phyloP scores from a whole-genome alignment of 2,329 filamentous ascomycete species.

The Botryosphaeria agaves region DNA sequence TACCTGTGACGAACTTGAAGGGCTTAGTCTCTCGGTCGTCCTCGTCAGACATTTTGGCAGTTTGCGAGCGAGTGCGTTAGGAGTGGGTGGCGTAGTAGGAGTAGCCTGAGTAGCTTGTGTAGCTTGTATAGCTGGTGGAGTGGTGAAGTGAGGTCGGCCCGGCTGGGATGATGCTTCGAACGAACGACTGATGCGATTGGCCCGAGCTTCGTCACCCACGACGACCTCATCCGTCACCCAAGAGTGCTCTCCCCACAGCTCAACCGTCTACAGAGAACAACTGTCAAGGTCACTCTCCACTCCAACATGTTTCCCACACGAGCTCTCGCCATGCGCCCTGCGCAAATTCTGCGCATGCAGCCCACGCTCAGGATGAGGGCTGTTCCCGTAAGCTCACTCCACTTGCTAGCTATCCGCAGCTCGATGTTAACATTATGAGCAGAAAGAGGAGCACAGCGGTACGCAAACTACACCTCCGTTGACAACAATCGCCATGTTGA shows the following conservation, averaged over 20 bases:
- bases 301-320: not conserved
- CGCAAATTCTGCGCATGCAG: slow-evolving; percentile 48
- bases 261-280: not conserved
- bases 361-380: slow-evolving; percentile 39
- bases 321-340: slow-evolving; percentile 42
- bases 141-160: slow-evolving; percentile 6
- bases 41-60: slow-evolving; percentile 75
- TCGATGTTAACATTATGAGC: slow-evolving; percentile 21
- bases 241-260: not conserved
- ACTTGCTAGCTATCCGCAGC: not conserved
- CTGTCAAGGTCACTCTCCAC: not conserved
- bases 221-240: no score
- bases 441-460: slow-evolving; percentile 51
- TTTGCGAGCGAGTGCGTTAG: slow-evolving; percentile 9
- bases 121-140: no score
- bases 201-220: no score
- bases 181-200: no score
- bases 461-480: slow-evolving; percentile 13
- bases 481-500: not conserved
- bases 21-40: slow-evolving; percentile 90
- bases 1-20: slow-evolving; percentile 99
- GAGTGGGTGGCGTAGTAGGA: no score
- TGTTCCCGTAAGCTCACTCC: slow-evolving; percentile 46
- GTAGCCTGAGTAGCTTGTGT: no score
- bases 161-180: no score